Conservation (phyloP, 2,329 filamentous ascomycete genomes). For the Sodiomyces alkalinus region DNA sequence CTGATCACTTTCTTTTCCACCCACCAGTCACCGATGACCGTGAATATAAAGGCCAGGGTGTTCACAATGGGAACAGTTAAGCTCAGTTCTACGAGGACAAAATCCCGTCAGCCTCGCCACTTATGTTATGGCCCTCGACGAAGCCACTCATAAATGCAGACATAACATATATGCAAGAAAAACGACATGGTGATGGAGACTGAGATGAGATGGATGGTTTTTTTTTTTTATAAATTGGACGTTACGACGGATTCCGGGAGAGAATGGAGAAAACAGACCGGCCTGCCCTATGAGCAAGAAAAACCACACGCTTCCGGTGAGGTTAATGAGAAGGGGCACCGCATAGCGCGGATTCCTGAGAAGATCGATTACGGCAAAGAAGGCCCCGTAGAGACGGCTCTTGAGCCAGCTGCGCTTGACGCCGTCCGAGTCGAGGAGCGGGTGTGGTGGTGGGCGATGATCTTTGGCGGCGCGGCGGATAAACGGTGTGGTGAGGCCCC, state of each 20-base stretch:
- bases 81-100: conserved; percentile 67
- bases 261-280: conserved; percentile 41
- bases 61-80: conserved; percentile 92
- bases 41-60: conserved; percentile 89
- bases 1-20: conserved; percentile 85
- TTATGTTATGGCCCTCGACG: too few species aligned
- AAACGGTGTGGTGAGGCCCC: conserved; percentile 87
- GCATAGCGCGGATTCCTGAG: conserved; percentile 72
- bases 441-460: conserved; percentile 49
- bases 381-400: conserved; percentile 44
- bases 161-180: too few species aligned
- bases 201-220: too few species aligned
- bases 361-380: conserved; percentile 65
- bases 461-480: conserved; percentile 72
- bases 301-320: conserved; percentile 94
- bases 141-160: too few species aligned
- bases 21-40: conserved; percentile 88
- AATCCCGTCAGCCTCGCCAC: not conserved
- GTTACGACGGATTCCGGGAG: too few species aligned
- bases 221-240: too few species aligned
- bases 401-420: conserved; percentile 45
- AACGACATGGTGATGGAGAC: too few species aligned
- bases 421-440: conserved; percentile 33
- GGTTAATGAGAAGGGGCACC: conserved; percentile 68
- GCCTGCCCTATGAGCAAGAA: conserved; percentile 87